A percentile compares a stretch with the other conserved stretches of the same genome.
Conservation (phyloP, 192 early-diverging fungal species). For the Coemansia sp. region DNA sequence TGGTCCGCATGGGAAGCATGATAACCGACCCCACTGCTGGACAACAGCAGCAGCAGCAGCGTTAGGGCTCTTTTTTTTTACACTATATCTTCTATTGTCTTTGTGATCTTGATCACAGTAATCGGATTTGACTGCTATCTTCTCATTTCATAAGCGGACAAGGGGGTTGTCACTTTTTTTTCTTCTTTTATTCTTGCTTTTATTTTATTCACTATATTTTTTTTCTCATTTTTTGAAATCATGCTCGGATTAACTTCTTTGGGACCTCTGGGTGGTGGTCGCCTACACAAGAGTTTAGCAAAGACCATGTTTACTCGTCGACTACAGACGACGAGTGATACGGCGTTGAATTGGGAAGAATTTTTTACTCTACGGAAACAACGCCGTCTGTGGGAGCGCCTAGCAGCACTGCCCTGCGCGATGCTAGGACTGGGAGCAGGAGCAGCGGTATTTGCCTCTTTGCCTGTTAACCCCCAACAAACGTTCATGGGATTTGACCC, state of each 20-base stretch:
- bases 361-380: constrained; percentile 69
- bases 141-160: too few species aligned
- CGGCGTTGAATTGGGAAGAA: constrained; percentile 62
- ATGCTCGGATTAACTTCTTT: background rate
- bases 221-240: constrained; percentile 12
- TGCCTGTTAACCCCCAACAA: constrained; percentile 66
- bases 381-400: constrained; percentile 66
- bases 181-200: background rate
- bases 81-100: background rate
- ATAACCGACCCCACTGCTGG: constrained; percentile 29
- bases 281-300: background rate
- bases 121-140: background rate
- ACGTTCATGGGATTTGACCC: constrained; percentile 73
- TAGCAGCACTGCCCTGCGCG: constrained; percentile 63
- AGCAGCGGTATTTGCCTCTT: constrained; percentile 61
- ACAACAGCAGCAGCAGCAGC: constrained; percentile 41
- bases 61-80: background rate
- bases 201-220: background rate
- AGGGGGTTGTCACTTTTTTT: background rate
- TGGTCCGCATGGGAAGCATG: constrained; percentile 35
- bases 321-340: background rate
- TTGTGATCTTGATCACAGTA: background rate
- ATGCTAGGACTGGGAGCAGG: constrained; percentile 55
- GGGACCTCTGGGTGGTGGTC: background rate
- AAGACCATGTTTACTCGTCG: too few species aligned